A percentile compares a stretch with the other conserved stretches of the same genome.
Conservation (phyloP, 768 basidiomycete species). For the Russula virescens region DNA sequence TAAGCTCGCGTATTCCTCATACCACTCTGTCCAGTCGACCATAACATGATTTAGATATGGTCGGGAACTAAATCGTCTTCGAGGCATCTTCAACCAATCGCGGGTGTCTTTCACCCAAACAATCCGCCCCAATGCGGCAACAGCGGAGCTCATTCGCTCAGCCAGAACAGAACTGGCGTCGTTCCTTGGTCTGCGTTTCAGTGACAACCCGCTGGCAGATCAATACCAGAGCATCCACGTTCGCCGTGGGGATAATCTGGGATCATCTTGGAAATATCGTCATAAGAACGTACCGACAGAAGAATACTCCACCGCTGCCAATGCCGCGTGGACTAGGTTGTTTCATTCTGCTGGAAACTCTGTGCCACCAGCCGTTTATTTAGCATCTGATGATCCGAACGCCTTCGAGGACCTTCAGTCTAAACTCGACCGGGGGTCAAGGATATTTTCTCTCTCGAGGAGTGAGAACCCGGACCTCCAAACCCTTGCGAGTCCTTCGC, state of each 20-base stretch:
- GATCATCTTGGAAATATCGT: constrained; percentile 41
- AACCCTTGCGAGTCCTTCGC: constrained; percentile 43
- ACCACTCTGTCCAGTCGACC: not conserved
- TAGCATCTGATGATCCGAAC: constrained; percentile 56
- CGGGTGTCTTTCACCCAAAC: constrained; percentile 43
- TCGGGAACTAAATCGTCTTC: constrained; percentile 48
- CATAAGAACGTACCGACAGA: constrained; percentile 43
- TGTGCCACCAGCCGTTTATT: constrained; percentile 40
- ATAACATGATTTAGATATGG: constrained; percentile 39
- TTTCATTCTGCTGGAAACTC: constrained; percentile 28
- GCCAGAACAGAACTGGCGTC: constrained; percentile 43
- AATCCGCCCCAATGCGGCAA: constrained; percentile 49
- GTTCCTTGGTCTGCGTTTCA: constrained; percentile 24
- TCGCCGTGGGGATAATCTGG: constrained; percentile 53
- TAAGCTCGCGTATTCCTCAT: constrained; percentile 33
- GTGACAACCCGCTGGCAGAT: constrained; percentile 5
- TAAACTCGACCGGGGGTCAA: constrained; percentile 33
- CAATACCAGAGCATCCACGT: constrained; percentile 56
- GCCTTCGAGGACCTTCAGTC: constrained; percentile 40
- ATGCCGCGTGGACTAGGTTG: constrained; percentile 37
- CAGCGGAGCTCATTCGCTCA: constrained; percentile 41
- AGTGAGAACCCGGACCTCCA: constrained; percentile 41
- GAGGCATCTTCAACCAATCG: constrained; percentile 48
- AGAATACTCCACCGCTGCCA: constrained; percentile 43
- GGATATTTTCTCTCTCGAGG: constrained; percentile 42